A percentile compares a stretch with the other conserved stretches of the same genome.
Evolutionary conservation across 2,329 filamentous ascomycete genomes (phyloP).

Genomic region (Zasmidium cellare): DNA sequence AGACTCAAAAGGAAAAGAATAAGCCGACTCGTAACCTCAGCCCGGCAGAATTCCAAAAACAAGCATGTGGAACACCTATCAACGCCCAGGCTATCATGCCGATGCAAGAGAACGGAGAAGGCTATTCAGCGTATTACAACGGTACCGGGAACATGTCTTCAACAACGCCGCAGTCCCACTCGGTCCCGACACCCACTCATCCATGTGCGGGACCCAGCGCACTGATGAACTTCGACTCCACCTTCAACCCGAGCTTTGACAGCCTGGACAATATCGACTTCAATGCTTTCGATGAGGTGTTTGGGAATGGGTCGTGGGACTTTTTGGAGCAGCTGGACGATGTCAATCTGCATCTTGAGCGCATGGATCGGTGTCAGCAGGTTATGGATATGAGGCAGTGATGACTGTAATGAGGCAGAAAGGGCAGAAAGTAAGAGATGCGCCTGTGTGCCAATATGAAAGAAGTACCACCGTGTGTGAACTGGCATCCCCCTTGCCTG

Average conservation of each 20-base stretch:
- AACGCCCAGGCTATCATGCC: conserved; percentile 2
- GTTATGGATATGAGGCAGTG: background rate
- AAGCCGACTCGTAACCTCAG: conserved; percentile 1
- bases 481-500: too few species aligned
- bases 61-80: background rate
- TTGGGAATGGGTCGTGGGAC: conserved; percentile 19
- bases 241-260: conserved; percentile 10
- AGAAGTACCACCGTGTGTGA: background rate
- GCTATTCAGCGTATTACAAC: background rate
- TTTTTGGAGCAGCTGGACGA: conserved; percentile 10
- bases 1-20: background rate
- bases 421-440: background rate
- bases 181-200: conserved; percentile 4
- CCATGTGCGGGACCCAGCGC: background rate
- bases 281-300: conserved; percentile 20
- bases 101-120: background rate
- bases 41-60: background rate
- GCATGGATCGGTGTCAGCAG: background rate
- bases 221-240: conserved; percentile 8
- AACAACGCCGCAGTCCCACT: background rate
- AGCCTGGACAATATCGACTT: conserved; percentile 14
- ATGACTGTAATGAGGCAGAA: background rate
- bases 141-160: background rate
- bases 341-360: conserved; percentile 5
- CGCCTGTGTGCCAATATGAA: background rate